These are phyloP conservation scores for Tetracentron sinense DNA, from an alignment of 164 flowering plant species.

Conservation along the genomic window DNA sequence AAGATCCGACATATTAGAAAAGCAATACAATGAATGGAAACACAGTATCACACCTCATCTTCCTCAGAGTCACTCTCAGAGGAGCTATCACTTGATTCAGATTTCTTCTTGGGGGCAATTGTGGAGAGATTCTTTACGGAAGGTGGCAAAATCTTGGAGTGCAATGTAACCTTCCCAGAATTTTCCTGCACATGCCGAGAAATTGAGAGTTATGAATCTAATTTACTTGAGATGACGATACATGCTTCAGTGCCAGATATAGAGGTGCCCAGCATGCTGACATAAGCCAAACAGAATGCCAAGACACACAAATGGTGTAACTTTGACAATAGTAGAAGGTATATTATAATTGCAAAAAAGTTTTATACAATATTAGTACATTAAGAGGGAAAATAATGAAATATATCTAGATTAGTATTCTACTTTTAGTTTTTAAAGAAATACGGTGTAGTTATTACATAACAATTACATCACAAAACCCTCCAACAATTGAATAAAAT, in stretches of 20 bases:
- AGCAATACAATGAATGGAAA: not conserved
- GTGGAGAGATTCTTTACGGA: slow-evolving; percentile 15
- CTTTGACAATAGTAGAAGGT: not conserved
- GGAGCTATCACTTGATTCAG: slow-evolving; percentile 28
- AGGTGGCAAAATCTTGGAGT: slow-evolving; percentile 11
- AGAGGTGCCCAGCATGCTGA: not conserved
- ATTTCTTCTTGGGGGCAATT: slow-evolving; percentile 22
- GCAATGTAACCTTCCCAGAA: slow-evolving; percentile 10
- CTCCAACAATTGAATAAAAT: too few species aligned
- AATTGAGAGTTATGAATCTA: not conserved
- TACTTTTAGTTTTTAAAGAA: too few species aligned
- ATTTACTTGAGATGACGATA: not conserved
- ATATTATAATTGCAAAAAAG: too few species aligned
- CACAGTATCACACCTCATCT: not conserved
- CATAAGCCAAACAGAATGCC: not conserved
- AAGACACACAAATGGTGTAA: too few species aligned
- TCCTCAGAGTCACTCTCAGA: slow-evolving; percentile 25
- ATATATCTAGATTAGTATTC: too few species aligned
- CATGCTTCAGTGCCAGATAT: not conserved
- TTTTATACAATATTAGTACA: too few species aligned
- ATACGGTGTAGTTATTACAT: too few species aligned
- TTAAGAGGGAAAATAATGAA: too few species aligned
- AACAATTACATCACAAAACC: too few species aligned
- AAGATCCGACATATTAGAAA: too few species aligned
- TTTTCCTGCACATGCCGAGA: not conserved